Percentiles rank a stretch among this genome's conserved stretches.
These are phyloP conservation scores for Ballota nigra DNA, from an alignment of 257 asterid species.

Conservation along the genomic window DNA sequence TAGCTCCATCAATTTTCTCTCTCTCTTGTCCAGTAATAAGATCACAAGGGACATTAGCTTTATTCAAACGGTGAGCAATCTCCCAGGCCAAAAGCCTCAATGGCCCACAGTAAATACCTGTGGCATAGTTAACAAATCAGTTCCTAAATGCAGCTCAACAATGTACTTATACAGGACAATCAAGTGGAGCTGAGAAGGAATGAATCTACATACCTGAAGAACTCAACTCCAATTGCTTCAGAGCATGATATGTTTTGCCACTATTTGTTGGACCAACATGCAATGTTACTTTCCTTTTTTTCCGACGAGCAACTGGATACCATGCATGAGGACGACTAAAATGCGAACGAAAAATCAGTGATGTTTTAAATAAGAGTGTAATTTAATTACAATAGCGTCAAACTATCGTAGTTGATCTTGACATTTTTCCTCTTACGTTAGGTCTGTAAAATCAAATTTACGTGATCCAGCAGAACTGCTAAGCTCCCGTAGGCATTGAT, in stretches of 20 bases:
- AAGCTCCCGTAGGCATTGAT: constrained; percentile 40
- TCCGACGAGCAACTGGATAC: constrained; percentile 87
- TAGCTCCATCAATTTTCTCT: constrained; percentile 85
- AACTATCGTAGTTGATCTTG: constrained; percentile 18
- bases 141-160: constrained; percentile 13
- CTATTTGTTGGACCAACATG: constrained; percentile 99
- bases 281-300: constrained; percentile 60
- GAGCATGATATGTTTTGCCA: constrained; percentile 88
- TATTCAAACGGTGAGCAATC: constrained; percentile 83
- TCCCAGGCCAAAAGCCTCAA: constrained; percentile 99
- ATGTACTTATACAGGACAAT: constrained; percentile 11
- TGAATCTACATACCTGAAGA: constrained; percentile 55
- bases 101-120: constrained; percentile 96
- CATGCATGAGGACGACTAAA: constrained; percentile 83
- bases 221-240: constrained; percentile 73
- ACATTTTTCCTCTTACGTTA: constrained; percentile 57
- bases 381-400: constrained; percentile 6
- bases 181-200: constrained; percentile 5
- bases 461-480: constrained; percentile 38
- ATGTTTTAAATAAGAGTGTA: not conserved
- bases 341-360: constrained; percentile 17
- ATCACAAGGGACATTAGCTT: constrained; percentile 88
- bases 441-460: constrained; percentile 79
- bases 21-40: constrained; percentile 96
- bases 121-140: constrained; percentile 7